Evolutionary conservation across 495 filamentous ascomycete genomes (phyloP).

Genomic region (Annulohypoxylon bovei): DNA sequence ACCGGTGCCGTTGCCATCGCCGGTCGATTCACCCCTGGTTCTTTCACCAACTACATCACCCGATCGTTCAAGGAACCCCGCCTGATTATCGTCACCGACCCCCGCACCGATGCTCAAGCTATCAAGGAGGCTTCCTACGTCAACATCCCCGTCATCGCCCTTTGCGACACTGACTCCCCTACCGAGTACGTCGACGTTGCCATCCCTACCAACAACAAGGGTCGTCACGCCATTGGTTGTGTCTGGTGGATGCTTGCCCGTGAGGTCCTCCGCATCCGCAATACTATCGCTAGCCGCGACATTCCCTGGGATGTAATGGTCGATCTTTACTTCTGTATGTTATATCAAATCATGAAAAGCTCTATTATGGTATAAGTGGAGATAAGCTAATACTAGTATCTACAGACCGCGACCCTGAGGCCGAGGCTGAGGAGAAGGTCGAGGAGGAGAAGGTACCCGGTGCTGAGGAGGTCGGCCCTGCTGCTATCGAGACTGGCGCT

Average conservation of each 20-base stretch:
- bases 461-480: constrained; percentile 84
- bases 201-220: constrained; percentile 99
- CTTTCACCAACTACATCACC: constrained; percentile 99
- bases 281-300: constrained; percentile 92
- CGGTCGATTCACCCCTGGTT: constrained; percentile 99
- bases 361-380: neutral
- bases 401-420: constrained; percentile 93
- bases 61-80: constrained; percentile 99
- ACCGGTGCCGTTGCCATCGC: constrained; percentile 98
- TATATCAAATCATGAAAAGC: neutral
- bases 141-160: constrained; percentile 99
- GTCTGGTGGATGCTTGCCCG: constrained; percentile 99
- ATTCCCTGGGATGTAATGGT: constrained; percentile 98
- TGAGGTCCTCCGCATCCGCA: constrained; percentile 98
- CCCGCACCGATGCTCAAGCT: constrained; percentile 98
- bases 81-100: constrained; percentile 98
- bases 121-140: constrained; percentile 99
- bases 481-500: constrained; percentile 77
- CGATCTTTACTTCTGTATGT: constrained; percentile 96
- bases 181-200: constrained; percentile 99
- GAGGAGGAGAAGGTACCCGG: constrained; percentile 75
- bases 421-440: constrained; percentile 93
- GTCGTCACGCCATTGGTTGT: constrained; percentile 96
- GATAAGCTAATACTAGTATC: constrained; percentile 34
- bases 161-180: constrained; percentile 98